phyloP scores from a whole-genome alignment of 768 basidiomycete genomes.

The Russula abietina region DNA sequence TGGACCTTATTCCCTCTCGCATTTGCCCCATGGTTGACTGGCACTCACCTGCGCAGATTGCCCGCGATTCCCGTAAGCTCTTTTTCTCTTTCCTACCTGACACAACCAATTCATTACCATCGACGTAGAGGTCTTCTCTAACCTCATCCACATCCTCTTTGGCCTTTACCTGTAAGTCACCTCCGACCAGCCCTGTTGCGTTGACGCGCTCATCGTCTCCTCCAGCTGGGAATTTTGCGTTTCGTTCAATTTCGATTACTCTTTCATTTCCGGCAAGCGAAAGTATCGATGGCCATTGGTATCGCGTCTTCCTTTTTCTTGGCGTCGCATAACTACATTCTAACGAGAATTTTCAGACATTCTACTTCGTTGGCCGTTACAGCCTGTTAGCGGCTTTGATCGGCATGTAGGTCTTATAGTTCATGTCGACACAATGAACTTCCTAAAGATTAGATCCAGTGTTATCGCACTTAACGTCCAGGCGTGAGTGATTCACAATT shows the following conservation, averaged over 20 bases:
- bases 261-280: slow-evolving; percentile 36
- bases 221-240: slow-evolving; percentile 41
- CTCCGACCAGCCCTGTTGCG: not conserved
- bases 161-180: slow-evolving; percentile 41
- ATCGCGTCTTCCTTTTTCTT: slow-evolving; percentile 6
- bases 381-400: slow-evolving; percentile 40
- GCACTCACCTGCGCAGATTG: slow-evolving; percentile 36
- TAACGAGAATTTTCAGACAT: slow-evolving; percentile 31
- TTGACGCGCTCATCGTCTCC: not conserved
- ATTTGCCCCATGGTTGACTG: slow-evolving; percentile 36
- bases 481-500: slow-evolving; percentile 27
- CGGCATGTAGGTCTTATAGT: slow-evolving; percentile 37
- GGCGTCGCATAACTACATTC: not conserved
- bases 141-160: slow-evolving; percentile 40
- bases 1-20: slow-evolving; percentile 2
- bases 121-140: slow-evolving; percentile 35
- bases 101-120: not conserved
- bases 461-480: slow-evolving; percentile 36
- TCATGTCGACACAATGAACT: not conserved
- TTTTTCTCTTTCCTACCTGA: not conserved
- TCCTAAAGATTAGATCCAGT: not conserved
- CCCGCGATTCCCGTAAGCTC: slow-evolving; percentile 34
- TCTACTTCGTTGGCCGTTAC: slow-evolving; percentile 45
- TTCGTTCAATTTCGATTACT: slow-evolving; percentile 41
- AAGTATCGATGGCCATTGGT: slow-evolving; percentile 46